Base-by-base conservation (phyloP, 208 protist genomes). In the Trypanosoma platydactyli region DNA sequence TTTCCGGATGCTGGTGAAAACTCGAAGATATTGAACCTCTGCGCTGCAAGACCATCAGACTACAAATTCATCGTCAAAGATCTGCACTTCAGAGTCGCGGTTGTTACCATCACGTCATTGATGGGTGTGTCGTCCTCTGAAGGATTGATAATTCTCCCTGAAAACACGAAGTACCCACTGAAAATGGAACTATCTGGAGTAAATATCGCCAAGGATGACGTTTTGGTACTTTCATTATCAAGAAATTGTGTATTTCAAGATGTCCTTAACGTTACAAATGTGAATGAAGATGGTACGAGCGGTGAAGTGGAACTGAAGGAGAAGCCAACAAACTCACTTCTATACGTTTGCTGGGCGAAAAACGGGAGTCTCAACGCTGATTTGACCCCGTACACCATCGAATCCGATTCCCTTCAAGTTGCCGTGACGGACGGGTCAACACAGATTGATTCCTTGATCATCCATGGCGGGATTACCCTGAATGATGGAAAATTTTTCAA, bases 391-490 rank as follows among this genome's bases (percentile, higher is more conserved):
- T 62, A 30, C 40, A 20, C n/a, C 12, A 62, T 62, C 30, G 15
- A 18, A 20, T 29, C 35, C 18, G 22, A 2, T 29, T 16, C 25
- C 20, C 25, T 15, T 9, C 2, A 50, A 29, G 18, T 46, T 51
- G 62, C 49, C 24, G 27, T 48, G 18, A 22, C 58, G 20, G 62
- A 57, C 42, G 62, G 62, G 18, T 41, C 62, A 18, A 56, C 5
- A 29, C 11, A 59, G 42, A 42, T 68, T 3, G 51, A 1, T 7
- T 15, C 42, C 20, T 29, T 9, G 18, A 25, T 50, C 27, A 59
- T 68, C 13, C 29, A 40, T n/a, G 61, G 59, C 22, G 67, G 67
- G 15, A 66, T 61, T 48, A 29, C 46, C 35, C 41, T 24, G 29
- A 40, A 27, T 44, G 49, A 52, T 18, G 42, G n/a, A 35, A 64